Evolutionary conservation across 306 rosid genomes (phyloP), one percentile per base, ranked within the genome.

Genomic region (Cucurbita argyrosperma): DNA sequence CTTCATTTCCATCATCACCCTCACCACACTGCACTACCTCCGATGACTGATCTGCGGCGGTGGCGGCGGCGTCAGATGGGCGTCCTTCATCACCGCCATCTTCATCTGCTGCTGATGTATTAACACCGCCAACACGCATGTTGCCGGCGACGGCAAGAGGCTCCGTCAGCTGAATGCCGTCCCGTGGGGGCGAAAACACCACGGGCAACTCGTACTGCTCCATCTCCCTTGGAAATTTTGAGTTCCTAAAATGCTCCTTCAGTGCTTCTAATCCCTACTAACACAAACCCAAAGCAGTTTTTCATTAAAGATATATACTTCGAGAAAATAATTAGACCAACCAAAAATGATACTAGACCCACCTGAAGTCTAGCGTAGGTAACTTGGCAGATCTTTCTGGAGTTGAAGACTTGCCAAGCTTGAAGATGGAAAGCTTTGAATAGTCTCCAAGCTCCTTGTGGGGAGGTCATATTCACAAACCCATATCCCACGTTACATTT

Each of bases 401-500:
- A 94, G 80, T 94, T 94, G 67, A 94, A 94, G 0, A 89, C 89
- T 80, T 94, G 91, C 98, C 98, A 94, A 13, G 74, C 90, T 60
- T 90, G 97, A 49, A 72, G 90, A 64, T 94, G 96, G 49, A 90
- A 94, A 7, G 98, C 96, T 80, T 90, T 94, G 77, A 90, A 90
- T n/a, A 94, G 82, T 76, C 96, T 82, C 75, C 88, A 65, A 0
- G 95, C 85, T 4, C 92, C 98, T 67, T 88, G 83, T 0, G 96
- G 97, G 2, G 92, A 79, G 10, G 98, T 94, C 98, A 90, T 88
- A 82, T 94, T 94, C 83, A 94, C 98, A 62, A 94, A 94, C 35
- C 98, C 98, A 57, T 94, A 94, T 51, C 98, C 98, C 80, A 94
- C 97, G 75, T 94, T 94, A 83, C 98, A 94, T 71, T 89, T 90